Evolutionary conservation across 108 stramenopile species (phyloP), one percentile per base, ranked within the genome.

Genomic region (Schizochytrium sp.): DNA sequence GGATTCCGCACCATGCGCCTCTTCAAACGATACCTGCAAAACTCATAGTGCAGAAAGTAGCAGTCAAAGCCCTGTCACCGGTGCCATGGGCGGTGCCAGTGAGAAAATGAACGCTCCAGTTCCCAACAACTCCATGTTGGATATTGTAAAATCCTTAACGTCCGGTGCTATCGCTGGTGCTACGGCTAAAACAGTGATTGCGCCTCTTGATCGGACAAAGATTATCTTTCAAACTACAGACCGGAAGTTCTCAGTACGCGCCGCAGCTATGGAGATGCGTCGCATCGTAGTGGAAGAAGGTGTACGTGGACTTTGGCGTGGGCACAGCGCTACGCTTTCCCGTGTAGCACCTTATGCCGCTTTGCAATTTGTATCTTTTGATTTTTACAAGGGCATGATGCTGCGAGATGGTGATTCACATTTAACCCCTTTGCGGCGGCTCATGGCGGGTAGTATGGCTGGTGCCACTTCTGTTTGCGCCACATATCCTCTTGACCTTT

Each of bases 331-430:
- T 44, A 98, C 97, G 15, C 95, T 98, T 95, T 94, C 97, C 69
- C 96, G 98, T 49, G 98, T 99, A 19, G 96, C 97, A 94, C 98
- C 98, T 12, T 99, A 99, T 89, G 93, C 95, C 40, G 98, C 97
- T 40, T 96, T 98, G 89, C 98, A 99, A 91, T 98, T 99, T 89
- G 97, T 97, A 96, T 95, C 97, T 12, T 98, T 97, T 92, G 98
- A 99, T 91, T 89, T 92, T 46, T 94, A 95, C 72, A 98, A 97
- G 91, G 88, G 89, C 3, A 61, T 89, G 87, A n/a, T 91, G 72
- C 87, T 94, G 95, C 61, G 64, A 95, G 73, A 89, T 88, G 5
- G 53, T 10, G 46, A 60, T 57, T 88, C 58, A 44, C 94, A 95
- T 46, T 88, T 99, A 47, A 94, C 97, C 42, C 96, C 97, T 56